These are phyloP conservation scores for Saprolegnia parasitica DNA, from an alignment of 352 stramenopile species.

Conservation along the genomic window DNA sequence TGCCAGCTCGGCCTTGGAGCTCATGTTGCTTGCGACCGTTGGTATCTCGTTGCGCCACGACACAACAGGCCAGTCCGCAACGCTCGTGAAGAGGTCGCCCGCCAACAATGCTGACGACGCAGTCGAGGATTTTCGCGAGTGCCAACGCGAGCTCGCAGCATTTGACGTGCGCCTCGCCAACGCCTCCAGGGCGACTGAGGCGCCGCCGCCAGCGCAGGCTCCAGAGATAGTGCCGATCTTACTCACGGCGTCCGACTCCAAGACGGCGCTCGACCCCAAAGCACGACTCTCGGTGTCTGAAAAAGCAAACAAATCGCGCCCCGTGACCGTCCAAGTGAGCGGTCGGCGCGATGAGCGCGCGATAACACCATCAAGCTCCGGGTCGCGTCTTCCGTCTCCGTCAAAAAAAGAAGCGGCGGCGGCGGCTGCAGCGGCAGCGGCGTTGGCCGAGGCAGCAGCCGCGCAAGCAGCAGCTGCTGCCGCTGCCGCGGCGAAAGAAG, in stretches of 20 bases:
- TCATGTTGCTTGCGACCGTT: slow-evolving; percentile 21
- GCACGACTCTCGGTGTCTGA: not conserved
- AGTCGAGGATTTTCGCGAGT: slow-evolving; percentile 3
- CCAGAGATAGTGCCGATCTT: not conserved
- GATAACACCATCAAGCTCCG: slow-evolving; percentile 14
- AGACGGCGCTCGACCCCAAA: not conserved
- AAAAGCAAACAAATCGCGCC: slow-evolving; percentile 2
- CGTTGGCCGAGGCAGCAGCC: not conserved
- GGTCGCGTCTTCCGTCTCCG: not conserved
- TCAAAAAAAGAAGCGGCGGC: slow-evolving; percentile 13
- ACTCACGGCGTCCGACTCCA: slow-evolving; percentile 8
- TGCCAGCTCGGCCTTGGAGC: slow-evolving; percentile 10
- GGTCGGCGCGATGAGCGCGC: not conserved
- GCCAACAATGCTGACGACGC: not conserved
- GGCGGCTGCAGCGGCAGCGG: not conserved
- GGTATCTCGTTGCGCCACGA: slow-evolving; percentile 3
- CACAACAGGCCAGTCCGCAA: not conserved
- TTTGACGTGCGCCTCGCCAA: slow-evolving; percentile 19
- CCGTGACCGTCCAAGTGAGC: not conserved
- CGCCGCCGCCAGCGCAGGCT: not conserved
- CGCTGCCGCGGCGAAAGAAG: not conserved
- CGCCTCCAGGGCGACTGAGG: not conserved
- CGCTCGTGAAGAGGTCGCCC: not conserved
- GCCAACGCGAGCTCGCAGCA: slow-evolving; percentile 10
- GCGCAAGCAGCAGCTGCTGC: not conserved